Base-by-base conservation (phyloP, 768 basidiomycete genomes). In the Boletus rubropictus region DNA sequence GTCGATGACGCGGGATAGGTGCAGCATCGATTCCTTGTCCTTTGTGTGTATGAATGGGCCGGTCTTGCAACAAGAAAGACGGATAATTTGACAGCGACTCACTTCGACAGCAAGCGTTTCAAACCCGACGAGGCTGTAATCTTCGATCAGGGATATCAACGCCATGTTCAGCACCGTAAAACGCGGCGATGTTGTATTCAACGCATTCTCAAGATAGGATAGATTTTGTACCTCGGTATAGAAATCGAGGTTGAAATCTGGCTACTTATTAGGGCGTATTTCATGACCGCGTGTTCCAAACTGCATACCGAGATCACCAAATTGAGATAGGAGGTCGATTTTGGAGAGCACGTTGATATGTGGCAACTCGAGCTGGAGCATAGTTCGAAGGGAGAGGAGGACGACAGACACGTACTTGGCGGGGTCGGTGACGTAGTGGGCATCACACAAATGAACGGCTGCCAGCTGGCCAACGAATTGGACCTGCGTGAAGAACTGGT, bases 161-260 rank as follows among this genome's bases (percentile, higher is more conserved):
- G 88, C 86, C 76, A 86, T 81, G 63, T 97, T 98, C 37, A 99
- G 69, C 7, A 82, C 81, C 0, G 77, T 70, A 57, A 81, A 96
- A 32, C 82, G 81, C 1, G 84, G 81, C 0, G 86, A 77, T 1
- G 80, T 62, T 0, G 80, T 73, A 15, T 77, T 73, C 14, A 98
- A 78, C 0, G 80, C 70, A 52, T 84, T 84, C 54, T 89, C 81
- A 18, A 99, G 79, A 64, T 97, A 85, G 1, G 86, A 84, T 0
- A 99, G 75, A 61, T 99, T 95, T 66, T 96, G 93, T 0, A 96
- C 96, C 68, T 99, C 93, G 34, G 96, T 97, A 66, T 98, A 98
- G 65, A 89, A 99, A 54, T 92, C 89, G 24, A 99, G 83, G 60
- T 95, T 96, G 73, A 99, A 98, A 36, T 95, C 95, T 96, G 56